A percentile compares a stretch with the other conserved stretches of the same genome.
Conservation (phyloP, 2,329 filamentous ascomycete species). For the Metarhizium guizhouense region DNA sequence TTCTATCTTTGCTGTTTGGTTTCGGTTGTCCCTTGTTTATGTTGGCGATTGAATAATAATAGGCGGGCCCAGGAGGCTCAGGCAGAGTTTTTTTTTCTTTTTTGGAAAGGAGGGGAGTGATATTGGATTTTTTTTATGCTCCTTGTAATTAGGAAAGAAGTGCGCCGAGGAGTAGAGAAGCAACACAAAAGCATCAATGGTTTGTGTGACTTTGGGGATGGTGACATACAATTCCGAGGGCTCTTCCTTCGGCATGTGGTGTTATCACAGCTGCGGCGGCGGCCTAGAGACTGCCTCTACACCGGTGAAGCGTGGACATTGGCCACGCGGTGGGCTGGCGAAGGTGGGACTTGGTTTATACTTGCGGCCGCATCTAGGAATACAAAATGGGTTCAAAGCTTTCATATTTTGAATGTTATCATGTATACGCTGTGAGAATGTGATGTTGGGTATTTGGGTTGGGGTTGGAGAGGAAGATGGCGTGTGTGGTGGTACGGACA, state of each 20-base stretch:
- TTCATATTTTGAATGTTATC: background rate
- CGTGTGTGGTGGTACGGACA: no score
- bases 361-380: background rate
- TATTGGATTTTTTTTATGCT: slow-evolving; percentile 4
- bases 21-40: slow-evolving; percentile 11
- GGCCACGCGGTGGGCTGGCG: background rate
- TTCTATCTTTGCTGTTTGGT: slow-evolving; percentile 12
- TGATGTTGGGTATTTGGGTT: no score
- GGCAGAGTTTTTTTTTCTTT: slow-evolving; percentile 4
- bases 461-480: no score
- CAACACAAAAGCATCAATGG: background rate
- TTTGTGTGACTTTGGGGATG: background rate
- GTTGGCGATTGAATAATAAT: slow-evolving; percentile 3
- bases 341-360: background rate
- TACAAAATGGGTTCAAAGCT: background rate
- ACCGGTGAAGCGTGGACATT: background rate
- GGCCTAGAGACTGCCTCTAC: background rate
- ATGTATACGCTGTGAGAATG: no score
- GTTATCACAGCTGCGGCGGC: background rate
- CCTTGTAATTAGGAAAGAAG: slow-evolving; percentile 4
- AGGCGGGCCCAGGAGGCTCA: slow-evolving; percentile 25
- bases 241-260: background rate
- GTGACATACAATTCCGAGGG: background rate
- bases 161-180: background rate
- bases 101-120: slow-evolving; percentile 1